These are phyloP conservation scores for Phytophthora cryptogea DNA, from an alignment of 352 stramenopile species.

Conservation along the genomic window DNA sequence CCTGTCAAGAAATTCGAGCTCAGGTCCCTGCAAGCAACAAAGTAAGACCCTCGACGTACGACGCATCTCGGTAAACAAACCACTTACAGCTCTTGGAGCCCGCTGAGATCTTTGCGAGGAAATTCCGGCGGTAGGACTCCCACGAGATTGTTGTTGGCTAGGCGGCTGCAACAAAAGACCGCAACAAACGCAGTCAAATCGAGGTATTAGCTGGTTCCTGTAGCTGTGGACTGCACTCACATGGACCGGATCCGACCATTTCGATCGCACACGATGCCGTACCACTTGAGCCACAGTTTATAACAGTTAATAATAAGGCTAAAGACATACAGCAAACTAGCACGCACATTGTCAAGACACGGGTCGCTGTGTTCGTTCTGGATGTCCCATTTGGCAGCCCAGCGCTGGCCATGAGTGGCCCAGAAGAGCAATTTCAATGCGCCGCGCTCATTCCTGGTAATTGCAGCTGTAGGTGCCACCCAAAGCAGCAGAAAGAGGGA, in stretches of 20 bases:
- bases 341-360: conserved; percentile 50
- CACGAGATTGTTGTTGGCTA: conserved; percentile 68
- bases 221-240: conserved; percentile 24
- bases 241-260: conserved; percentile 59
- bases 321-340: neutral
- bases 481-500: conserved; percentile 11
- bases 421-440: conserved; percentile 74
- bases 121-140: conserved; percentile 62
- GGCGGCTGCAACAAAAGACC: conserved; percentile 30
- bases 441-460: conserved; percentile 52
- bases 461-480: neutral
- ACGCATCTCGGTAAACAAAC: neutral
- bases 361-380: conserved; percentile 71
- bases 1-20: conserved; percentile 74
- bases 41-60: neutral
- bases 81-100: conserved; percentile 56
- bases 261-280: conserved; percentile 62
- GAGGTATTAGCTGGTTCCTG: neutral
- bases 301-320: neutral
- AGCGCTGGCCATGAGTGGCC: conserved; percentile 56
- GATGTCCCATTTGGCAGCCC: conserved; percentile 59
- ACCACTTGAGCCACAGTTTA: conserved; percentile 45
- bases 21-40: conserved; percentile 44
- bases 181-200: neutral
- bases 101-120: conserved; percentile 46